Evolutionary conservation across 257 asterid genomes (phyloP).

Genomic region (Primulina tabacum): DNA sequence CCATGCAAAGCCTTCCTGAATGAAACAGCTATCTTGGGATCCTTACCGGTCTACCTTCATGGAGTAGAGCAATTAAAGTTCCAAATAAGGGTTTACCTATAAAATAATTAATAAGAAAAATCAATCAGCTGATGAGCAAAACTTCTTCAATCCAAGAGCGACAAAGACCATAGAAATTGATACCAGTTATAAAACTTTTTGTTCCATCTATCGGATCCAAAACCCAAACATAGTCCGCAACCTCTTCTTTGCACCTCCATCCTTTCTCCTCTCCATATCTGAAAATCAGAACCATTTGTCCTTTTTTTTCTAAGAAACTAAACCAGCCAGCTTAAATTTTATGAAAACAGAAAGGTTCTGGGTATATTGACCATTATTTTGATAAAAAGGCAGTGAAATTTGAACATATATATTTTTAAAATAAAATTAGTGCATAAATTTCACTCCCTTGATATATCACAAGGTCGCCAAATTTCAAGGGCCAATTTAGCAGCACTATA

Average conservation of each 20-base stretch:
- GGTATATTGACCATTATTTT: background rate
- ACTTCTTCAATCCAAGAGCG: conserved; percentile 12
- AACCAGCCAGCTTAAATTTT: background rate
- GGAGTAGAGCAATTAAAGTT: conserved; percentile 78
- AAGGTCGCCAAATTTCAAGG: background rate
- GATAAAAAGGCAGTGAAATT: background rate
- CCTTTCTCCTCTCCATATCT: conserved; percentile 96
- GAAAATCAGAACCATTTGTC: conserved; percentile 22
- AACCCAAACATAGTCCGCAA: conserved; percentile 88
- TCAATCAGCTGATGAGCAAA: conserved; percentile 19
- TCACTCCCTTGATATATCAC: background rate
- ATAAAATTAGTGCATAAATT: background rate
- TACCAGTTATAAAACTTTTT: conserved; percentile 93
- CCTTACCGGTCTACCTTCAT: conserved; percentile 88
- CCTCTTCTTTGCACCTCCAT: conserved; percentile 69
- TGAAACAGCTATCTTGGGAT: conserved; percentile 24
- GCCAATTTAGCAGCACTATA: background rate
- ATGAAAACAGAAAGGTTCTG: background rate
- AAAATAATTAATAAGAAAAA: conserved; percentile 3
- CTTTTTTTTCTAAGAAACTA: background rate
- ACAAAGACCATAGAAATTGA: conserved; percentile 1
- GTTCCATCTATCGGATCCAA: conserved; percentile 99
- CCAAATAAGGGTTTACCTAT: conserved; percentile 95
- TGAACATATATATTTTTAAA: background rate
- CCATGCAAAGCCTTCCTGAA: conserved; percentile 22